Base-by-base conservation (phyloP, 169 alveolate genomes). In the Cyclospora cayetanensis region DNA sequence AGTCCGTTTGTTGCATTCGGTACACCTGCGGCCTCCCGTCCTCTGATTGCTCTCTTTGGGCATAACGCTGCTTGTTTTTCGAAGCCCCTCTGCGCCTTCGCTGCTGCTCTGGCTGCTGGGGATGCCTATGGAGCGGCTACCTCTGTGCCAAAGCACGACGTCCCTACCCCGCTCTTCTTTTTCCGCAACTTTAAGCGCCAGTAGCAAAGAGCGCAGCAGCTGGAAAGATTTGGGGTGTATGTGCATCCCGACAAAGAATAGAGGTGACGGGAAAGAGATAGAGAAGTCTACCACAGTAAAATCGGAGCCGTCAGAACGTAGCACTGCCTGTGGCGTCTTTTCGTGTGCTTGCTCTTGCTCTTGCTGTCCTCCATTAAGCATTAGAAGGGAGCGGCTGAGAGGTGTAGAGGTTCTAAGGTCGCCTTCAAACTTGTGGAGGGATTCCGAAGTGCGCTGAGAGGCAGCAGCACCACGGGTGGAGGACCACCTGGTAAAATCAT, bases 201-300 rank as follows among this genome's bases (percentile, higher is more conserved):
- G 72, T 1, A 60, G 72, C 72, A 60, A n/a, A 12, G 35, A 12
- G 72, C 72, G 72, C 31, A 60, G 72, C 72, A 60, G 72, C 72
- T 20, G 72, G 35, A 60, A 31, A 12, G 72, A 60, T 31, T 60
- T 60, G 27, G 72, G 27, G 72, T 60, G 72, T 60, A 60, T n/a
- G 35, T 60, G 35, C 72, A 60, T 31, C 72, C 72, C 72, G n/a
- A 60, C 72, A n/a, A 60, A 60, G 31, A 15, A n/a, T 31, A 60
- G 72, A 12, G 27, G 34, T 7, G 72, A 60, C 15, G 72, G 72
- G n/a, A 60, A 60, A 31, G 72, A 60, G 31, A 60, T 31, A 60
- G 72, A 60, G 5, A 60, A 60, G n/a, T 60, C 72, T 15, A 60
- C 18, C 15, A n/a, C 42, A n/a, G 1, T 31, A 60, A 15, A 15